phyloP scores from a whole-genome alignment of 306 rosid genomes.

The Vigna reflexopilosa region DNA sequence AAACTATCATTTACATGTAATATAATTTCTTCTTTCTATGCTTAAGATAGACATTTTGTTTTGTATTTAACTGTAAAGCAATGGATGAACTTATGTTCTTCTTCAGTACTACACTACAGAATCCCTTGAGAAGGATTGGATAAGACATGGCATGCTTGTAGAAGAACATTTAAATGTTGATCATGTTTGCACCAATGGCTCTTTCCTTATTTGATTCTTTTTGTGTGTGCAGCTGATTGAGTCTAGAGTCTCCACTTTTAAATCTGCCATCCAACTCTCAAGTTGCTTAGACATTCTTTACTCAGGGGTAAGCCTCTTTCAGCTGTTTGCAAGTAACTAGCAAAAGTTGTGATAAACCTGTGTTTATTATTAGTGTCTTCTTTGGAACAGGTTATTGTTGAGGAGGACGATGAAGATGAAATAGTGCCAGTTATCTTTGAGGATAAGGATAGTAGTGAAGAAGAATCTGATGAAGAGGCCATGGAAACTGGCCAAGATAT shows the following conservation, averaged over 20 bases:
- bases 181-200: not conserved
- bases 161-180: not conserved
- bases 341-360: not conserved
- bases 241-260: conserved; percentile 66
- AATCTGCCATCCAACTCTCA: conserved; percentile 59
- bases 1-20: not conserved
- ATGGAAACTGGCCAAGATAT: conserved; percentile 60
- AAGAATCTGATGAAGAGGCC: conserved; percentile 47
- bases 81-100: not conserved
- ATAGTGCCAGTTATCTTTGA: conserved; percentile 52
- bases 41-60: not conserved
- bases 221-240: conserved; percentile 67
- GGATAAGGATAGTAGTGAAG: conserved; percentile 62
- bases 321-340: not conserved
- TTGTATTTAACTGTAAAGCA: not conserved
- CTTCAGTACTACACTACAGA: not conserved
- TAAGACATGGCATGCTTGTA: conserved; percentile 13
- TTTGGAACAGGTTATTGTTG: conserved; percentile 54
- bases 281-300: conserved; percentile 64
- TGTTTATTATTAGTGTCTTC: not conserved
- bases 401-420: conserved; percentile 49
- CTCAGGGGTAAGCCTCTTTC: conserved; percentile 49
- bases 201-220: not conserved
- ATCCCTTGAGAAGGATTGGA: not conserved
- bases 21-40: conserved; percentile 10